Conservation (phyloP, 2,329 filamentous ascomycete genomes). For the Fusarium longipes region DNA sequence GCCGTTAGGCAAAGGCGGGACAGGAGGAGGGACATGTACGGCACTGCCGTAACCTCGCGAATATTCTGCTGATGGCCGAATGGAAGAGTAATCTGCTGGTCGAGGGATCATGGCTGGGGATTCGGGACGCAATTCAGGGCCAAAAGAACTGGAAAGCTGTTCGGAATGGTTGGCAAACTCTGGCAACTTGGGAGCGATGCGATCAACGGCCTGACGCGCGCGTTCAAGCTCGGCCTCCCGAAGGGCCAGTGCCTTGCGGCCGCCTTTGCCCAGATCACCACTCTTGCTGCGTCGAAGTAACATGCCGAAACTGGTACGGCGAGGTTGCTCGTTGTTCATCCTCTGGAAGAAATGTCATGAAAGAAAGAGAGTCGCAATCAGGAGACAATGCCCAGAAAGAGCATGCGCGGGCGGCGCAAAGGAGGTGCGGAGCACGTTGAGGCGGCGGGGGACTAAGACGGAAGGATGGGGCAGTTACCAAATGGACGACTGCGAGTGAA, state of each 20-base stretch:
- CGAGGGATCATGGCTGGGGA: constrained; percentile 69
- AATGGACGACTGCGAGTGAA: constrained; percentile 23
- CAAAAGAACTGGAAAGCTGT: constrained; percentile 59
- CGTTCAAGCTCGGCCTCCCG: constrained; percentile 64
- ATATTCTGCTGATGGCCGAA: constrained; percentile 65
- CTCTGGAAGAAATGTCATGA: constrained; percentile 44
- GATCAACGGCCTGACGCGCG: constrained; percentile 61
- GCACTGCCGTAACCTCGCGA: constrained; percentile 55
- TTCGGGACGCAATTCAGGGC: constrained; percentile 70
- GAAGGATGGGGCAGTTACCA: constrained; percentile 28
- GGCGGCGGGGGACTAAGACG: constrained; percentile 29
- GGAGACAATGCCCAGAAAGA: constrained; percentile 25
- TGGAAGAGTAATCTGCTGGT: constrained; percentile 53
- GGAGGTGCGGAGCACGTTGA: constrained; percentile 43
- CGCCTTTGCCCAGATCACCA: constrained; percentile 69
- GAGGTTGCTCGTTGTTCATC: constrained; percentile 49
- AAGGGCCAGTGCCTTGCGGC: constrained; percentile 68
- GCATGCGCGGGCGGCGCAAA: constrained; percentile 34
- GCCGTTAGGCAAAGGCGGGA: constrained; percentile 70
- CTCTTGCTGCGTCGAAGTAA: constrained; percentile 77
- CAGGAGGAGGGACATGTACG: constrained; percentile 55
- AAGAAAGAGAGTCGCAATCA: constrained; percentile 41
- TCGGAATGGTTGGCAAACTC: constrained; percentile 62
- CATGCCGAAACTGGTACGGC: constrained; percentile 63
- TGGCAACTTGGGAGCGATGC: constrained; percentile 63